Conservation (phyloP, 108 stramenopile species). For the Nannochloropsis salina region DNA sequence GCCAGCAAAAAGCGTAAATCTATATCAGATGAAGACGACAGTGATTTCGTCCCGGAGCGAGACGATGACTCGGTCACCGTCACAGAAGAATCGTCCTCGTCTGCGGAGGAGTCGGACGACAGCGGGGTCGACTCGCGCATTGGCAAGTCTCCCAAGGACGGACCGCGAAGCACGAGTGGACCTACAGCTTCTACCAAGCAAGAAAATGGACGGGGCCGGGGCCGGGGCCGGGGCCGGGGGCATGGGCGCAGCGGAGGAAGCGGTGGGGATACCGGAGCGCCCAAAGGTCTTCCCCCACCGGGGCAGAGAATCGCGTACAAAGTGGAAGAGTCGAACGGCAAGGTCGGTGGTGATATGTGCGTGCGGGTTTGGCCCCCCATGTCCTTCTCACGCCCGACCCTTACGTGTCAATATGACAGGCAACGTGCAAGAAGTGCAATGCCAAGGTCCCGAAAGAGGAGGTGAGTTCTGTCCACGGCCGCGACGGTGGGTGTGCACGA, state of each 20-base stretch:
- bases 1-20: background rate
- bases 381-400: too few relatives aligned
- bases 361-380: too few relatives aligned
- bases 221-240: background rate
- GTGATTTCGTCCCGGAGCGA: slow-evolving; percentile 26
- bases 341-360: too few relatives aligned
- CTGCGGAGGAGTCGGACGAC: background rate
- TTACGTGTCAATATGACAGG: slow-evolving; percentile 40
- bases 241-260: background rate
- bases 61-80: slow-evolving; percentile 20
- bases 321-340: slow-evolving; percentile 6
- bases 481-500: background rate
- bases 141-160: background rate
- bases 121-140: slow-evolving; percentile 9
- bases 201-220: background rate
- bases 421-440: slow-evolving; percentile 51
- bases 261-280: background rate
- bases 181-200: background rate
- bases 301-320: background rate
- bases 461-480: background rate
- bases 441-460: background rate
- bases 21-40: slow-evolving; percentile 34
- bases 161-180: background rate
- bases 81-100: background rate
- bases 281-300: background rate